Conservation (phyloP, 2,329 filamentous ascomycete species). For the Ustilaginoidea virens region DNA sequence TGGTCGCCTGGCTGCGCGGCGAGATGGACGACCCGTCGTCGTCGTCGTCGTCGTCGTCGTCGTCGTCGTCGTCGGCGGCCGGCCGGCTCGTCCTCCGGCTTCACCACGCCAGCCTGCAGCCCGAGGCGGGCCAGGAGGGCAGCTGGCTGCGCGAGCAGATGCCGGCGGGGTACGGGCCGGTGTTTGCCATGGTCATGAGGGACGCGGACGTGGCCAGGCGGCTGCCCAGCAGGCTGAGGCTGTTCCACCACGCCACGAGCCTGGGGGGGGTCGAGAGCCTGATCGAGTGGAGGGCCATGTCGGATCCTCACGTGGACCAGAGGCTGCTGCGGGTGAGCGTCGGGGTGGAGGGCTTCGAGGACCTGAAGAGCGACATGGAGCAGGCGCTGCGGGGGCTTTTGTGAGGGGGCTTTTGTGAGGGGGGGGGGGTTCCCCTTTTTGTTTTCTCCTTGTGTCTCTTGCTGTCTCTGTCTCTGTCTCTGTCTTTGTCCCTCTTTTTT, state of each 20-base stretch:
- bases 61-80: slow-evolving; percentile 19
- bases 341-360: slow-evolving; percentile 75
- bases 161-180: slow-evolving; percentile 78
- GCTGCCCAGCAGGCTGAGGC: slow-evolving; percentile 60
- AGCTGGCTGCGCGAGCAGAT: slow-evolving; percentile 77
- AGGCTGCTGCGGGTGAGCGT: slow-evolving; percentile 67
- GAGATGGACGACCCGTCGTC: slow-evolving; percentile 25
- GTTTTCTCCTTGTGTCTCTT: too few relatives aligned
- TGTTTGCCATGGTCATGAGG: slow-evolving; percentile 62
- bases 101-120: slow-evolving; percentile 68
- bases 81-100: slow-evolving; percentile 43
- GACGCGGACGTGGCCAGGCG: slow-evolving; percentile 43
- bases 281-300: slow-evolving; percentile 93
- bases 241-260: slow-evolving; percentile 93
- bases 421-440: too few relatives aligned
- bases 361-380: slow-evolving; percentile 61
- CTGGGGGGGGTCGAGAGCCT: slow-evolving; percentile 87
- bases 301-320: slow-evolving; percentile 56
- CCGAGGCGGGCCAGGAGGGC: slow-evolving; percentile 35
- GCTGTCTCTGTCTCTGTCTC: too few relatives aligned
- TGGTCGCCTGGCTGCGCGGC: slow-evolving; percentile 58
- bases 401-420: slow-evolving; percentile 45
- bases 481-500: too few relatives aligned
- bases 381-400: too few relatives aligned
- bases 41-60: slow-evolving; percentile 17